Evolutionary conservation across 148 eudicot species (phyloP).

Genomic region (Persicaria tinctoria): DNA sequence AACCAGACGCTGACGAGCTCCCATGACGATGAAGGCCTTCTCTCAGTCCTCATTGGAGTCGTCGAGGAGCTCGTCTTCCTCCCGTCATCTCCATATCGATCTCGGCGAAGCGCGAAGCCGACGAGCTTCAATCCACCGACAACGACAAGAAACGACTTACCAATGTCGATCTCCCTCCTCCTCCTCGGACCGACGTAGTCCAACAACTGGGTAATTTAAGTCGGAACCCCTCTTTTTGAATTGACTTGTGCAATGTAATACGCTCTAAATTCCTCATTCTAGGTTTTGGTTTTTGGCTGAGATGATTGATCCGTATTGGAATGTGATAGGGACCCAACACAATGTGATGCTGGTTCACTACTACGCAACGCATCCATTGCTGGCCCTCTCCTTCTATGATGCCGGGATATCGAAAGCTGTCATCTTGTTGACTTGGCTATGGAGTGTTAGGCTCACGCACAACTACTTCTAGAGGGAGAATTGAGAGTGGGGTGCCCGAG

Average conservation of each 20-base stretch:
- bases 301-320: conserved; percentile 96
- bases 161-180: too few species aligned
- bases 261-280: background rate
- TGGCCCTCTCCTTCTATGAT: conserved; percentile 30
- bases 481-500: conserved; percentile 88
- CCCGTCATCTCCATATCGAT: too few species aligned
- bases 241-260: too few species aligned
- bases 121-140: too few species aligned
- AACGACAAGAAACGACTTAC: too few species aligned
- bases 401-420: conserved; percentile 55
- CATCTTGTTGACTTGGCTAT: conserved; percentile 56
- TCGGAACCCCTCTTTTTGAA: background rate
- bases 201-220: conserved; percentile 64
- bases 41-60: too few species aligned
- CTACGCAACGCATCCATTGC: conserved; percentile 61
- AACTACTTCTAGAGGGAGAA: conserved; percentile 83
- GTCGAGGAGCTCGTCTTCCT: too few species aligned
- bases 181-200: conserved; percentile 10
- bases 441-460: conserved; percentile 75
- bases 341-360: conserved; percentile 46
- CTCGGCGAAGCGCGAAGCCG: too few species aligned
- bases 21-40: too few species aligned
- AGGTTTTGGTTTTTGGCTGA: conserved; percentile 15
- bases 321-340: conserved; percentile 42
- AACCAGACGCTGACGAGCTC: too few species aligned